Evolutionary conservation across 352 stramenopile species (phyloP), one percentile per base, ranked within the genome.

Genomic region (Pythium chondricola): DNA sequence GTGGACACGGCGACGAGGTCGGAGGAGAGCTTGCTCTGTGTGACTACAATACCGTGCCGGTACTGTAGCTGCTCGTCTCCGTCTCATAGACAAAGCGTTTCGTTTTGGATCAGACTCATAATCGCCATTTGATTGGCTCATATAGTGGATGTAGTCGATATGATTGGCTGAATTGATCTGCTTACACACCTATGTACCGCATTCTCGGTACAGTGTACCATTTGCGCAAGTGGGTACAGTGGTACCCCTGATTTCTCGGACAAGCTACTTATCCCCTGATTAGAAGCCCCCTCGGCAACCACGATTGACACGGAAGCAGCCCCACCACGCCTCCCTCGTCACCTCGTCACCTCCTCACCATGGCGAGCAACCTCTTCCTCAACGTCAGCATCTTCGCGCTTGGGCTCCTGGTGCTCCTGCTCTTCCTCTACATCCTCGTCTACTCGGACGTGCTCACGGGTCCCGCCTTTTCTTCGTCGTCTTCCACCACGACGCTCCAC

Each of bases 401-500:
- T 25, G 52, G 58, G 13, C 4, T 56, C 4, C 43, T 61, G 51
- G 44, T 58, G 27, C 40, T 61, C 30, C 9, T 61, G 35, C 47
- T 66, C 24, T 55, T 66, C 25, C 43, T n/a, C 11, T 46, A 49
- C 27, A 54, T 66, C 36, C 43, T 61, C 16, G 58, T 31, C 58
- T 66, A 51, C 52, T 53, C 58, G 27, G 27, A 54, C 14, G 20
- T 44, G 35, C 40, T 55, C 21, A 42, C 31, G 17, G 18, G 6
- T 30, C 45, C 48, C 37, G 46, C 58, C n/a, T 36, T 42, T 21
- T n/a, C n/a, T n/a, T n/a, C n/a, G n/a, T n/a, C n/a, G n/a, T n/a
- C n/a, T n/a, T n/a, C n/a, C n/a, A 10, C 22, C 29, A 39, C 21
- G 18, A 49, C 51, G 5, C 56, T 69, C 32, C 55, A 69, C 30